phyloP scores from a whole-genome alignment of 1,284 basidiomycete species.

The Microstroma glucosiphilum region DNA sequence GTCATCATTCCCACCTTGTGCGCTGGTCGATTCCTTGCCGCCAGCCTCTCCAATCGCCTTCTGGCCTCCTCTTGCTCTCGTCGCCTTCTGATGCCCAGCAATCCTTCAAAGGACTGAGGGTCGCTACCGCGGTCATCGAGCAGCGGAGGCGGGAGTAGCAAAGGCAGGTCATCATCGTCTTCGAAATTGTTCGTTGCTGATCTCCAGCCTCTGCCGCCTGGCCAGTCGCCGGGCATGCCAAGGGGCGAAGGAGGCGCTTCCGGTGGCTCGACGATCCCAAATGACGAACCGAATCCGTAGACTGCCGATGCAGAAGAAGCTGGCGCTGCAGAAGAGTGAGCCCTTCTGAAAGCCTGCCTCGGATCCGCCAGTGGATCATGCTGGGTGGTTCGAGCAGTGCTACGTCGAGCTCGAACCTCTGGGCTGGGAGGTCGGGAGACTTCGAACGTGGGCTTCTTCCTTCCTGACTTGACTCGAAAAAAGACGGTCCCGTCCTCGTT shows the following conservation, averaged over 20 bases:
- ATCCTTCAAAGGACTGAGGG: slow-evolving; percentile 32
- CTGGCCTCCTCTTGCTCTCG: slow-evolving; percentile 35
- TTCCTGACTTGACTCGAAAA: slow-evolving; percentile 1
- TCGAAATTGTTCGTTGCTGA: slow-evolving; percentile 8
- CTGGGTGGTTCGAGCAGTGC: slow-evolving; percentile 9
- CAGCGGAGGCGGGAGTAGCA: slow-evolving; percentile 44
- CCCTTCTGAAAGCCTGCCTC: slow-evolving; percentile 11
- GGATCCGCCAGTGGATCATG: slow-evolving; percentile 20
- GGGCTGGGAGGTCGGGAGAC: slow-evolving; percentile 1
- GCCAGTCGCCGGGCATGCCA: slow-evolving; percentile 47
- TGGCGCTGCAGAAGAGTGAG: background rate
- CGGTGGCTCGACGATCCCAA: slow-evolving; percentile 17
- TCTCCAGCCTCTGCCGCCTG: slow-evolving; percentile 24
- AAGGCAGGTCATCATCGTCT: slow-evolving; percentile 33
- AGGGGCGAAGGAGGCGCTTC: slow-evolving; percentile 43
- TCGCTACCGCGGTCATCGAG: slow-evolving; percentile 41
- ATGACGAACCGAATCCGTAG: slow-evolving; percentile 30
- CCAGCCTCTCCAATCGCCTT: slow-evolving; percentile 33
- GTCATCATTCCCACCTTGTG: slow-evolving; percentile 43
- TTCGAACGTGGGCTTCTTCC: slow-evolving; percentile 11
- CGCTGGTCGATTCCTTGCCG: slow-evolving; percentile 39
- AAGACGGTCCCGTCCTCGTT: slow-evolving; percentile 12
- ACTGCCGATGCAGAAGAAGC: slow-evolving; percentile 17
- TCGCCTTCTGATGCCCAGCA: slow-evolving; percentile 42
- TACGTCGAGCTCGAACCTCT: background rate